Base-by-base conservation (phyloP, 371 early-diverging fungal genomes). In the Mucor irregularis region DNA sequence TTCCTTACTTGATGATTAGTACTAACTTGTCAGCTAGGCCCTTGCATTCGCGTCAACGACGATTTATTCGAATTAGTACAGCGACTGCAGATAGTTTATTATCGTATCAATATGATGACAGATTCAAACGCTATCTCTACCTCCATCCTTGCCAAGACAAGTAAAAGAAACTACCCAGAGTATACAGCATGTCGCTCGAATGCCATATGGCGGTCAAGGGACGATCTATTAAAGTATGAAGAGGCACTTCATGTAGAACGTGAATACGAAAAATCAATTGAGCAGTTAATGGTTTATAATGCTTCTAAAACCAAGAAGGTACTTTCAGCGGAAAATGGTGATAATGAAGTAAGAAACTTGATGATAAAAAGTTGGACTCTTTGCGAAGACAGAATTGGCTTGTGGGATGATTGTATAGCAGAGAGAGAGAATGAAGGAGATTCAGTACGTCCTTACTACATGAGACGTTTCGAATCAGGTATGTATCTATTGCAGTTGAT, bases 101-200 rank as follows among this genome's bases (percentile, higher is more conserved):
- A 78, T 39, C 73, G 84, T 3, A 38, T 65, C n/a, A 68, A 61
- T 16, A 68, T 58, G 29, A 58, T 64, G 5, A 50, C 60, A 0
- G 73, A 71, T 25, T 26, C 46, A 14, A 72, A 56, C 13, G 35
- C 77, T 34, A 81, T 88, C 61, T 49, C 73, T 2, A 61, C 68
- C 0, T 81, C 87, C 0, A 80, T 89, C 22, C 64, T 88, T 3
- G 80, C 84, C 11, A 71, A 67, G 7, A 76, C 83, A 24, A 84
- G 82, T 28, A 78, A 76, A 37, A 68, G 83, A 0, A 71, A 64
- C 19, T 90, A 81, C 35, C 88, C 90, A 9, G 26, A 53, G 0
- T 88, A 86, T 40, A 64, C 54, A 9, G 66, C 77, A 5, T 61
- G 59, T 28, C 76, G 90, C 24, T 77, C 87, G 0, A 63, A 45